Evolutionary conservation across 2,329 filamentous ascomycete species (phyloP), one percentile per base, ranked within the genome.

Genomic region (Didymella sp.): DNA sequence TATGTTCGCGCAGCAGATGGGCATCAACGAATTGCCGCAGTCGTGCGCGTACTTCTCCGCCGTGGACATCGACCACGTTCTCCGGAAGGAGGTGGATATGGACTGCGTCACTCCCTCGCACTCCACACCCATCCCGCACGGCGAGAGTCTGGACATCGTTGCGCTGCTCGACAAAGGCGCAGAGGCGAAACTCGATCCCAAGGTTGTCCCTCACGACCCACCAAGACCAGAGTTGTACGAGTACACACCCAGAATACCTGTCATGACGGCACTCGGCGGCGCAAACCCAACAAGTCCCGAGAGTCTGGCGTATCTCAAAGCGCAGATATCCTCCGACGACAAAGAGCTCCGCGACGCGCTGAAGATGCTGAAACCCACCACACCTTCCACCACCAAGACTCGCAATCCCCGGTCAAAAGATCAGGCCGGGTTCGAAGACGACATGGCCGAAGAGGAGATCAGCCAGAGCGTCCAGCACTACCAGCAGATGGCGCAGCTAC

Each of bases 41-140:
- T 88, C 90, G 0, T 97, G 93, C 69, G 95, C 95, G 8, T 99
- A 92, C 77, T 99, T 99, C 78, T 96, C 91, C 1, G 94, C 95
- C 3, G 87, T 99, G 6, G 95, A 99, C 71, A 91, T 99, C 63
- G 95, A 99, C 71, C 88, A 92, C 67, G 93, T 99, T 3, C 82
- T 99, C n/a, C 86, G 95, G 48, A 99, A 99, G 74, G 95, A 99
- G 76, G 96, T 99, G 4, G 90, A 99, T 74, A 96, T 99, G 91
- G 90, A 96, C 71, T 99, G 95, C 73, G 78, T 98, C 40, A 99
- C 95, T 0, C 95, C 95, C 0, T 95, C 90, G 40, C 90, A 99
- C 75, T 84, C 85, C 0, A 82, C 84, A 0, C 82, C 88, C 27
- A 98, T 99, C 38, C 84, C 90, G 0, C 89, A 87, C 1, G 95